Base-by-base conservation (phyloP, 176 grass and related monocot species). In the Guadua angustifolia region DNA sequence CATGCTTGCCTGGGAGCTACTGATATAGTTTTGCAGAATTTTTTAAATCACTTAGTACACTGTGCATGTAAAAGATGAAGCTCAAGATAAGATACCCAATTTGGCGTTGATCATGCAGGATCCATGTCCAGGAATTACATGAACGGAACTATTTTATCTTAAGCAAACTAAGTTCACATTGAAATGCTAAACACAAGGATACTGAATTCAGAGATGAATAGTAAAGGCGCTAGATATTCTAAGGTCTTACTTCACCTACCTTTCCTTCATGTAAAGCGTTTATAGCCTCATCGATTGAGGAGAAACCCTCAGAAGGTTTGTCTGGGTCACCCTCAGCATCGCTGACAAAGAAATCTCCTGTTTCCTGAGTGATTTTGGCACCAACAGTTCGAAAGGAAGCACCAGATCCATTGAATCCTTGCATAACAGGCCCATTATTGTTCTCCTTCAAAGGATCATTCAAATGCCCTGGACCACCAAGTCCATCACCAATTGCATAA, bases 331-430 rank as follows among this genome's bases (percentile, higher is more conserved):
- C 85, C 74, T 95, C 96, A 5, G 91, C 82, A 81, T 98, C 96
- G 12, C 91, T 98, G 42, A 93, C 89, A 74, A 98, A 98, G 79
- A 98, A 98, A 71, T 87, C 91, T 0, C 73, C 58, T 15, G 87
- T 98, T 86, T 94, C 96, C 73, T 98, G 91, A 42, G 96, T 98
- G 85, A 95, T 92, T 87, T 98, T 60, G 58, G 93, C 91, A 80
- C 82, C 94, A 36, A 98, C 77, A 52, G 95, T 94, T 73, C 67
- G 35, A 57, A 98, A 93, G 16, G 92, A 86, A 50, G 75, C 55
- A 25, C 36, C 49, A 32, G 85, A 85, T 39, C 56, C 82, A 81
- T 79, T 77, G 9, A 89, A 38, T 59, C 77, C 79, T 61, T 78
- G 77, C 19, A 83, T 88, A 84, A 83, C 19, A 77, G 96, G 71